phyloP scores from a whole-genome alignment of 1,284 basidiomycete species.

The Ustilago esculenta region DNA sequence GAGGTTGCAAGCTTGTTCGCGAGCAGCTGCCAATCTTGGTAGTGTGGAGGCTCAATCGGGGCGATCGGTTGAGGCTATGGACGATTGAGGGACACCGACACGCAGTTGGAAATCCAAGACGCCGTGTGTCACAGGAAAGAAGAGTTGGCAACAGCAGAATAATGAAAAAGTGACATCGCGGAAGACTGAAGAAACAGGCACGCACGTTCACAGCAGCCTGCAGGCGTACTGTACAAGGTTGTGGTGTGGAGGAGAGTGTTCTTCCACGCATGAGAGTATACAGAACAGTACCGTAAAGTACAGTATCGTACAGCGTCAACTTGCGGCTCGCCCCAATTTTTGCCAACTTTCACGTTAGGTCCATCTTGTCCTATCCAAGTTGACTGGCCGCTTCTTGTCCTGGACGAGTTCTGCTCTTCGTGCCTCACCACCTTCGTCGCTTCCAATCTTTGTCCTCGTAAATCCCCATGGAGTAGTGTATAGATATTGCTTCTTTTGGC shows the following conservation, averaged over 20 bases:
- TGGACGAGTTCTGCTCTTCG: too few species aligned
- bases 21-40: constrained; percentile 3
- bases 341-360: constrained; percentile 8
- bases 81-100: too few species aligned
- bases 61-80: not conserved
- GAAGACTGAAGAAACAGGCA: not conserved
- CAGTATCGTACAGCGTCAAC: not conserved
- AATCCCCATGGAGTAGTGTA: constrained; percentile 1
- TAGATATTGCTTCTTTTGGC: not conserved
- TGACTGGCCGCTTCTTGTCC: too few species aligned
- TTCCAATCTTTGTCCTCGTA: not conserved
- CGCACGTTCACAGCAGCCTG: constrained; percentile 1
- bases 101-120: too few species aligned
- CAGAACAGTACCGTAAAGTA: too few species aligned
- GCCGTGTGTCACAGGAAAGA: too few species aligned
- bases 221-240: too few species aligned
- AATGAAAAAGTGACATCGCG: constrained; percentile 10
- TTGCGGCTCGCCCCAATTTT: constrained; percentile 13
- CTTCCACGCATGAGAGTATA: constrained; percentile 6
- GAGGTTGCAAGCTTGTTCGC: constrained; percentile 3
- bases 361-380: too few species aligned
- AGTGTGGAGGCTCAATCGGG: constrained; percentile 5
- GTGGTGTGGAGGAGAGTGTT: constrained; percentile 12
- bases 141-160: too few species aligned
- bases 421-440: not conserved